Conservation (phyloP, 495 filamentous ascomycete species). For the Trichoderma orchidacearum region DNA sequence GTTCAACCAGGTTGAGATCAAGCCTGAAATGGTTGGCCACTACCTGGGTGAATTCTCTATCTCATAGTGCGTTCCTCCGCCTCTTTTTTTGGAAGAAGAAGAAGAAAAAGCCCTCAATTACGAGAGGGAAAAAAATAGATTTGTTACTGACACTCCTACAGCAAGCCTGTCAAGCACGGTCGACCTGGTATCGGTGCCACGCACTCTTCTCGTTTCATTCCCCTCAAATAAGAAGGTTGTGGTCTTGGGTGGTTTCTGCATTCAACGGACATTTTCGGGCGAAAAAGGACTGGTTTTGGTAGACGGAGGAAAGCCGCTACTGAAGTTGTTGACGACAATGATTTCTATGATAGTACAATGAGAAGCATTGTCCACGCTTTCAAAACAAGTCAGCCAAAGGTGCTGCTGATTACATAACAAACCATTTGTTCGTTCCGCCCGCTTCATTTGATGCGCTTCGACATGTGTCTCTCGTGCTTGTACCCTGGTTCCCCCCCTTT, state of each 20-base stretch:
- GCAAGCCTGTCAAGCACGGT: constrained; percentile 99
- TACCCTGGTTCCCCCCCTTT: too few relatives aligned
- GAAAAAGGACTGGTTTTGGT: constrained; percentile 25
- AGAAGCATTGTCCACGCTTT: not conserved
- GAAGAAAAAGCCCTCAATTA: not conserved
- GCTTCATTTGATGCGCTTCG: not conserved
- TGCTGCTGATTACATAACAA: not conserved
- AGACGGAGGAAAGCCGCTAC: constrained; percentile 8
- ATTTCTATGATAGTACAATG: constrained; percentile 3
- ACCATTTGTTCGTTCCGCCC: not conserved
- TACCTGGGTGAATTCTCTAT: constrained; percentile 99
- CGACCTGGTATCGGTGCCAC: constrained; percentile 99
- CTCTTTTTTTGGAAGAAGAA: not conserved
- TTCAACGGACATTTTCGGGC: constrained; percentile 21
- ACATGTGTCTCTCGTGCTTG: too few relatives aligned
- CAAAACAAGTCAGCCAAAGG: not conserved
- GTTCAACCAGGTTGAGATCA: constrained; percentile 99
- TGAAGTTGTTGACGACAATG: constrained; percentile 14
- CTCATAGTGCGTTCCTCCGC: constrained; percentile 68
- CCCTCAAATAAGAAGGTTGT: constrained; percentile 68
- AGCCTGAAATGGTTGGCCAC: constrained; percentile 99
- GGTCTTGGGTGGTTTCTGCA: constrained; percentile 24
- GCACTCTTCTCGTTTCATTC: constrained; percentile 99
- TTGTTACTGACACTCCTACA: constrained; percentile 33
- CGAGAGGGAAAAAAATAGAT: too few relatives aligned